A percentile compares a stretch with the other conserved stretches of the same genome.
These are phyloP conservation scores for Fusarium nisikadoi DNA, from an alignment of 2,329 filamentous ascomycete genomes.

Conservation along the genomic window DNA sequence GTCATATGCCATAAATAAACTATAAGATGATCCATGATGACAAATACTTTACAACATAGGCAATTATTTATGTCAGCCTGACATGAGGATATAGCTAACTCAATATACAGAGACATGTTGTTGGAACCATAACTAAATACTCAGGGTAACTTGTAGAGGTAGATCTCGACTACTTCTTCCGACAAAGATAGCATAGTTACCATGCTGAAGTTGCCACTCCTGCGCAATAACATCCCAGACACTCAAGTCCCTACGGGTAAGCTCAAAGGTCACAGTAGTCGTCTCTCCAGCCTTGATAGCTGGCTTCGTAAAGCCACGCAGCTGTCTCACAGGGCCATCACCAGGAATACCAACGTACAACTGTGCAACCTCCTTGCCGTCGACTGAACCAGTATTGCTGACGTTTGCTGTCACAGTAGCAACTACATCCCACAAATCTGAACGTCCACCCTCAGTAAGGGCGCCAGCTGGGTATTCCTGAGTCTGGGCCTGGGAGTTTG, in stretches of 20 bases:
- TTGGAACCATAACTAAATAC: neutral
- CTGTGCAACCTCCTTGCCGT: conserved; percentile 6
- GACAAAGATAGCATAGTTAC: neutral
- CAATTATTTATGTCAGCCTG: no score
- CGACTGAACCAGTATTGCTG: neutral
- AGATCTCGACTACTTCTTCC: conserved; percentile 16
- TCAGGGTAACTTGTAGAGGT: neutral
- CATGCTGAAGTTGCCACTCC: conserved; percentile 19
- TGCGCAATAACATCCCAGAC: conserved; percentile 6
- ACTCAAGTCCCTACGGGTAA: neutral
- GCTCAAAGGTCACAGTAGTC: neutral
- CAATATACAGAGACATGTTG: fast-evolving
- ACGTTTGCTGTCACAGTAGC: neutral
- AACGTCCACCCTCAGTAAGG: neutral
- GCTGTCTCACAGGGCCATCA: neutral
- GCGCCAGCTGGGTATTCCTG: neutral
- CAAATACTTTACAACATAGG: no score
- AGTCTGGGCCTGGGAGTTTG: neutral
- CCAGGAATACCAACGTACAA: conserved; percentile 3
- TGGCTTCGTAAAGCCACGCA: conserved; percentile 11
- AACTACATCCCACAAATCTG: conserved; percentile 6
- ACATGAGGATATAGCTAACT: no score
- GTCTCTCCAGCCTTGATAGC: neutral
- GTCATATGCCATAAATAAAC: fast-evolving
- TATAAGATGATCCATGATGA: neutral